These are phyloP conservation scores for Hypoxylon sp. DNA, from an alignment of 2,329 filamentous ascomycete genomes.

Conservation along the genomic window DNA sequence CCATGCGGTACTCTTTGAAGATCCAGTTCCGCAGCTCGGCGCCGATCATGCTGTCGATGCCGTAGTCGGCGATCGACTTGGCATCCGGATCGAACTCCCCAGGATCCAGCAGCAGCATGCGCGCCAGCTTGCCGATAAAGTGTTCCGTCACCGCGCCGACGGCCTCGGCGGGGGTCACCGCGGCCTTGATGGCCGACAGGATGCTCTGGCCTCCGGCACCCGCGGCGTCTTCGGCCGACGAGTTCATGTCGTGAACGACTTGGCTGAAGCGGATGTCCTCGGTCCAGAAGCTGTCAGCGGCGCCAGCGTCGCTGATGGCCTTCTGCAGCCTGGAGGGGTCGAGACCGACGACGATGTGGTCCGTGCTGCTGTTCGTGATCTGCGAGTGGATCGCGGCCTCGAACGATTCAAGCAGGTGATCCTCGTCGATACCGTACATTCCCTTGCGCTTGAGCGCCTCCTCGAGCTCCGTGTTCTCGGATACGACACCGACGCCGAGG, in stretches of 20 bases:
- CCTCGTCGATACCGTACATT: conserved; percentile 50
- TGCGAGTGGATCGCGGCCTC: conserved; percentile 34
- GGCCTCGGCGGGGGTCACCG: conserved; percentile 27
- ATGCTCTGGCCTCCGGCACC: conserved; percentile 32
- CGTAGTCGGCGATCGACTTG: conserved; percentile 43
- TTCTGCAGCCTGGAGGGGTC: conserved; percentile 40
- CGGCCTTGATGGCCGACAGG: conserved; percentile 31
- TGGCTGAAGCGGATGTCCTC: conserved; percentile 43
- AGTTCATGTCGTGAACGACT: conserved; percentile 37
- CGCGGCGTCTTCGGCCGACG: conserved; percentile 1
- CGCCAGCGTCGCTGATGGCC: conserved; percentile 28
- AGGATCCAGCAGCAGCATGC: conserved; percentile 40
- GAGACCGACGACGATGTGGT: conserved; percentile 45
- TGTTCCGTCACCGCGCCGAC: conserved; percentile 31
- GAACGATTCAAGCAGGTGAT: conserved; percentile 45
- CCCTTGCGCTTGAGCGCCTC: conserved; percentile 44
- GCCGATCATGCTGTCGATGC: conserved; percentile 53
- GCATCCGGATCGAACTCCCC: conserved; percentile 29
- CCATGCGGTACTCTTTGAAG: conserved; percentile 51
- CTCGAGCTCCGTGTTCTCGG: conserved; percentile 42
- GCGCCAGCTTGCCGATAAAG: conserved; percentile 37
- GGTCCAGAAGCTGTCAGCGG: conserved; percentile 45
- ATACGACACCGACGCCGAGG: conserved; percentile 42
- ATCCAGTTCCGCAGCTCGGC: conserved; percentile 53
- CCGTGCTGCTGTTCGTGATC: not conserved